These are phyloP conservation scores for Chaetomium cochliodes DNA, from an alignment of 495 filamentous ascomycete species.

Conservation along the genomic window DNA sequence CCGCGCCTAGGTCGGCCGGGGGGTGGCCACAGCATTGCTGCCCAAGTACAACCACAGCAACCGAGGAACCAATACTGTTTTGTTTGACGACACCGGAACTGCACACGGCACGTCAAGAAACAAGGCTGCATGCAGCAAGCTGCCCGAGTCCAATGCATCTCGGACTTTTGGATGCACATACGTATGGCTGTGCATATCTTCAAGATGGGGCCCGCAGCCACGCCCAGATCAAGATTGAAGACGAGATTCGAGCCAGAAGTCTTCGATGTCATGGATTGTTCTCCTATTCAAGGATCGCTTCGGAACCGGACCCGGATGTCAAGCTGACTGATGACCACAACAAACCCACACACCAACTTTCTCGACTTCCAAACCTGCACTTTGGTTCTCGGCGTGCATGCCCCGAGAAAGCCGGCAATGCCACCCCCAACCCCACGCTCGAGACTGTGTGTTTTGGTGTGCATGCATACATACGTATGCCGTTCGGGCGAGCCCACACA, in stretches of 20 bases:
- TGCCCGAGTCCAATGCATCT: neutral
- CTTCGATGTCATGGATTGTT: neutral
- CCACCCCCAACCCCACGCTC: neutral
- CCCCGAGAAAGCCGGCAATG: neutral
- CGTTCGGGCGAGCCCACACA: neutral
- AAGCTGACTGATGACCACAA: too few species aligned
- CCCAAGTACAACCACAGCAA: slow-evolving; percentile 12
- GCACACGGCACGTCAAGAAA: slow-evolving; percentile 14
- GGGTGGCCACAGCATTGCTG: slow-evolving; percentile 13
- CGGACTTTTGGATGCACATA: neutral
- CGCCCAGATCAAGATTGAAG: neutral
- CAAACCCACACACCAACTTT: neutral
- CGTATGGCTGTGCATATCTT: neutral
- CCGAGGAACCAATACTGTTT: slow-evolving; percentile 2
- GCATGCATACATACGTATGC: neutral
- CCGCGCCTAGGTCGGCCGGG: neutral
- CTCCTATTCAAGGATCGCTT: neutral
- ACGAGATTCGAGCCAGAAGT: neutral
- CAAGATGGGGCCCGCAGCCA: neutral
- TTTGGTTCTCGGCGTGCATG: neutral
- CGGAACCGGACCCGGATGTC: too few species aligned
- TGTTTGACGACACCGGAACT: neutral
- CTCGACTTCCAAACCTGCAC: neutral
- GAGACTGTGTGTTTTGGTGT: neutral
- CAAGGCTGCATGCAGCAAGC: slow-evolving; percentile 19